These are phyloP conservation scores for Arthrobotrys iridis DNA, from an alignment of 2,329 filamentous ascomycete genomes.

Conservation along the genomic window DNA sequence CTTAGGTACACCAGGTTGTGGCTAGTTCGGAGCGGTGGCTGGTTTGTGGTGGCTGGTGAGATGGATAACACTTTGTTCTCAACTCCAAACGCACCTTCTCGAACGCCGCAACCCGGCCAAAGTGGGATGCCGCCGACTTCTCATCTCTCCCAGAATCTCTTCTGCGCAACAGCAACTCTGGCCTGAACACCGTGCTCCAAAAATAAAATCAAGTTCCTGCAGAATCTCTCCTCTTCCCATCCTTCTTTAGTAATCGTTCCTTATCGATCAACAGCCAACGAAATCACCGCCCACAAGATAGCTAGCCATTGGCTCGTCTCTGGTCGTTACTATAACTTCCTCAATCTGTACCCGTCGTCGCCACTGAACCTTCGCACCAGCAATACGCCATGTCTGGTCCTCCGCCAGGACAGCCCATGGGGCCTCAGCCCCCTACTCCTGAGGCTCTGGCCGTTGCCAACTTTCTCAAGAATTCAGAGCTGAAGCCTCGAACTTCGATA, in stretches of 20 bases:
- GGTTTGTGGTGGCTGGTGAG: constrained; percentile 16
- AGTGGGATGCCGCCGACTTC: constrained; percentile 52
- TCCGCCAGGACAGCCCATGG: constrained; percentile 52
- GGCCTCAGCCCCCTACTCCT: constrained; percentile 76
- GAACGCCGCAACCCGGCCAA: constrained; percentile 30
- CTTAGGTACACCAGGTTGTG: constrained; percentile 2
- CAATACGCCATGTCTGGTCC: constrained; percentile 49
- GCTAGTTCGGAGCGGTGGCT: not conserved
- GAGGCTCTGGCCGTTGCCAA: constrained; percentile 87
- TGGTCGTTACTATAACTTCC: not conserved
- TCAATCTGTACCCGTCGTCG: not conserved
- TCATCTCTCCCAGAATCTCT: constrained; percentile 26
- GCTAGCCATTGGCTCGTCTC: constrained; percentile 13
- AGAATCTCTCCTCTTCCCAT: constrained; percentile 2
- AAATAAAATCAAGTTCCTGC: not conserved
- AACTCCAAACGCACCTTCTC: constrained; percentile 53
- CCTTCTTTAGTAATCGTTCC: constrained; percentile 5
- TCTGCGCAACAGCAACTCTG: constrained; percentile 44
- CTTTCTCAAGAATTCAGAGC: constrained; percentile 82
- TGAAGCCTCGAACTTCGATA: constrained; percentile 91
- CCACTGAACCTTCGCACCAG: not conserved
- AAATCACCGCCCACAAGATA: constrained; percentile 14
- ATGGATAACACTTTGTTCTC: constrained; percentile 55
- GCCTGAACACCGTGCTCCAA: constrained; percentile 27
- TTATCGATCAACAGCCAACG: constrained; percentile 8